phyloP scores from a whole-genome alignment of 2,329 filamentous ascomycete species.

The Pseudocercospora ulei region DNA sequence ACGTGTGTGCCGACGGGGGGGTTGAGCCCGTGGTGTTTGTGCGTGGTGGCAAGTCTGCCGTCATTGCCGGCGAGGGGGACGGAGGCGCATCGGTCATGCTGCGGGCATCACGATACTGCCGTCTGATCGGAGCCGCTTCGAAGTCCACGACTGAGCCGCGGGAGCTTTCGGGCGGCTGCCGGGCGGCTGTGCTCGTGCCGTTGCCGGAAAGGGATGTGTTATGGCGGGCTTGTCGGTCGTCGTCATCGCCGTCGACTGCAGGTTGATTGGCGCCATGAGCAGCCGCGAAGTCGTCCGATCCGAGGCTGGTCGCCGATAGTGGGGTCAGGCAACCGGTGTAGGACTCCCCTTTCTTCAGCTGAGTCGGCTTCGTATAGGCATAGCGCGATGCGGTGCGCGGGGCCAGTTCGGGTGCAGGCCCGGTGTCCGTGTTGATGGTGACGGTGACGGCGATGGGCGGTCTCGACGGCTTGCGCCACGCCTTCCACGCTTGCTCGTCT shows the following conservation, averaged over 20 bases:
- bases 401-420: conserved; percentile 35
- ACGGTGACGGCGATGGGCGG: too few relatives aligned
- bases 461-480: conserved; percentile 28
- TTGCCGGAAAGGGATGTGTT: conserved; percentile 7
- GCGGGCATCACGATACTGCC: conserved; percentile 25
- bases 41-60: conserved; percentile 19
- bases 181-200: conserved; percentile 17
- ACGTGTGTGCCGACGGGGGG: conserved; percentile 22
- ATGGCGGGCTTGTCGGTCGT: conserved; percentile 12
- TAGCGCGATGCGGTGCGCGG: conserved; percentile 41
- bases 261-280: conserved; percentile 18
- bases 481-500: conserved; percentile 31
- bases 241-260: conserved; percentile 27
- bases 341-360: conserved; percentile 29
- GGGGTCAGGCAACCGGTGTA: conserved; percentile 40
- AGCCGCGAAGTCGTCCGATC: conserved; percentile 24
- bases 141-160: conserved; percentile 25
- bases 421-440: conserved; percentile 30
- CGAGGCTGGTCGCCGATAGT: conserved; percentile 21
- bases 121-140: conserved; percentile 21
- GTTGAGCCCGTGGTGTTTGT: conserved; percentile 21
- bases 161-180: conserved; percentile 12
- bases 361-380: conserved; percentile 36
- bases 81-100: conserved; percentile 23
- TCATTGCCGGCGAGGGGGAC: conserved; percentile 21